These are phyloP conservation scores for Agapanthus africanus DNA, from an alignment of 106 monocot genomes.

Conservation along the genomic window DNA sequence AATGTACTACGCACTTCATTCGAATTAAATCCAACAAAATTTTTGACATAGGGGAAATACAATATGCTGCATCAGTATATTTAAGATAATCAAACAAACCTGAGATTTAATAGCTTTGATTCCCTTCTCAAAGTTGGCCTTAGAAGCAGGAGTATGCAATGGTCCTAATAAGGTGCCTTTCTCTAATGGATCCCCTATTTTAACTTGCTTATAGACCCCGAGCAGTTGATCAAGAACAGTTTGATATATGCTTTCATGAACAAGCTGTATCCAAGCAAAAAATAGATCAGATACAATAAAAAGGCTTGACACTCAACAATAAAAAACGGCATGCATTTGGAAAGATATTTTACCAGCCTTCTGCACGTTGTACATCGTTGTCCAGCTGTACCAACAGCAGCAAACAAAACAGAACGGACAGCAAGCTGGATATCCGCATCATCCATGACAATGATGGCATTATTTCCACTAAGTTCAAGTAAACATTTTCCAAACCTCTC, in stretches of 20 bases:
- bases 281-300: constrained; percentile 4
- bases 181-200: constrained; percentile 89
- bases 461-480: constrained; percentile 90
- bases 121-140: constrained; percentile 50
- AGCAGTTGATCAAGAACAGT: constrained; percentile 71
- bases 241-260: constrained; percentile 87
- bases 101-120: constrained; percentile 64
- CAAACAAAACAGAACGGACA: constrained; percentile 91
- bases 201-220: constrained; percentile 85
- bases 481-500: constrained; percentile 82
- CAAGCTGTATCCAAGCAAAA: constrained; percentile 43
- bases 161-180: constrained; percentile 85
- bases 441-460: constrained; percentile 97
- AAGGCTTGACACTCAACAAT: too few species aligned
- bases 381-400: constrained; percentile 96
- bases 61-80: neutral
- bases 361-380: constrained; percentile 98
- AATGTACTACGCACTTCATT: neutral
- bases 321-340: neutral
- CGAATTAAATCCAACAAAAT: neutral
- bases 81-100: constrained; percentile 18
- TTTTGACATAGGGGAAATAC: neutral
- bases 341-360: constrained; percentile 50
- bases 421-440: constrained; percentile 96
- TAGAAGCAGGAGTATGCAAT: constrained; percentile 71